Evolutionary conservation across 2,329 filamentous ascomycete species (phyloP).

Genomic region (Neofusicoccum ribis): DNA sequence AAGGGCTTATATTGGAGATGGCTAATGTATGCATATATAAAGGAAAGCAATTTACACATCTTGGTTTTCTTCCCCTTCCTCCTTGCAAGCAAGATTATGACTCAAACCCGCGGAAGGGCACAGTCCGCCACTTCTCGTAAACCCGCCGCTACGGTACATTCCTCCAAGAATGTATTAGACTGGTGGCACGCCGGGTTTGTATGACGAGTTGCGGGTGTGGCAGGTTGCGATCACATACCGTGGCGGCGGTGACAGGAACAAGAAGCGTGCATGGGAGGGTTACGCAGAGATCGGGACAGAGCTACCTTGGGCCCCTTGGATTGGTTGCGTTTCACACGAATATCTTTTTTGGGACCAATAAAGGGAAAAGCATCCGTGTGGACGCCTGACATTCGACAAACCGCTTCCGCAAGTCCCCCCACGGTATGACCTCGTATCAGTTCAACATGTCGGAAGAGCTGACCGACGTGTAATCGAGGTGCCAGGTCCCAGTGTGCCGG

Average conservation of each 20-base stretch:
- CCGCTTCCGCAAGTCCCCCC: not conserved
- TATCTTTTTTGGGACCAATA: not conserved
- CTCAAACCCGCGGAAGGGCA: not conserved
- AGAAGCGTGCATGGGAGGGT: constrained; percentile 6
- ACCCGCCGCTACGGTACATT: not conserved
- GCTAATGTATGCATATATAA: not conserved
- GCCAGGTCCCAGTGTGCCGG: no score
- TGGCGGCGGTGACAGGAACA: constrained; percentile 13
- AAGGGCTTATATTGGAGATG: not conserved
- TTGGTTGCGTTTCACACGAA: not conserved
- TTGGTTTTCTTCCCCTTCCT: not conserved
- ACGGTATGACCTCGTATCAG: not conserved
- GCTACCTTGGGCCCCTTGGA: not conserved
- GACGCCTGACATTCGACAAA: not conserved
- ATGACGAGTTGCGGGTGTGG: not conserved
- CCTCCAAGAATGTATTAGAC: not conserved
- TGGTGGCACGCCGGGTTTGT: not conserved
- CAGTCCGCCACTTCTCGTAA: not conserved
- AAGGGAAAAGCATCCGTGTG: not conserved
- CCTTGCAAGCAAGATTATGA: not conserved
- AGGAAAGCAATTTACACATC: not conserved
- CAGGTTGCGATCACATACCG: not conserved
- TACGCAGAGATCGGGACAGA: not conserved
- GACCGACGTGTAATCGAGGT: not conserved
- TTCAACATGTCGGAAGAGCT: not conserved